Evolutionary conservation across 257 asterid species (phyloP).

Genomic region (Coffea eugenioides): DNA sequence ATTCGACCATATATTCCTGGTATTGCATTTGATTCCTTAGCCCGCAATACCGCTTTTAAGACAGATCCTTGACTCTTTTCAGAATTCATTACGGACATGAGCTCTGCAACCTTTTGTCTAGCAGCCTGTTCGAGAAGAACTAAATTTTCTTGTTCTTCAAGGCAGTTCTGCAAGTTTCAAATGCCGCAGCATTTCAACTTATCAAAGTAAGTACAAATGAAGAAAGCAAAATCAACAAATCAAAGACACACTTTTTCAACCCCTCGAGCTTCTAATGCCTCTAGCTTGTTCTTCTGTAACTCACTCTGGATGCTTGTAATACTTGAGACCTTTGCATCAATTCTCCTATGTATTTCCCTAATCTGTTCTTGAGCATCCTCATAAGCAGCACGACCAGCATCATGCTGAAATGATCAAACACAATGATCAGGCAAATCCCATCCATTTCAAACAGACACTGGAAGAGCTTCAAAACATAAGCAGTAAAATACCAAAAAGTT

Average conservation of each 20-base stretch:
- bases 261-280: conserved; percentile 61
- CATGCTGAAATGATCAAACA: conserved; percentile 53
- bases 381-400: conserved; percentile 74
- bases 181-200: conserved; percentile 3
- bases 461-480: not conserved
- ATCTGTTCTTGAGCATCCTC: conserved; percentile 82
- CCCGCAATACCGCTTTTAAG: conserved; percentile 78
- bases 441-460: not conserved
- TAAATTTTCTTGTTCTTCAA: conserved; percentile 65
- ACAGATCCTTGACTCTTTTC: conserved; percentile 92
- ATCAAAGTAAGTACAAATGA: conserved; percentile 7
- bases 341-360: conserved; percentile 46
- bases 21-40: conserved; percentile 67
- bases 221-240: conserved; percentile 5
- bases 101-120: conserved; percentile 83
- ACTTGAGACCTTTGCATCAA: conserved; percentile 52
- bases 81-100: conserved; percentile 70
- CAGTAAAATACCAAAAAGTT: not conserved
- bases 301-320: conserved; percentile 43
- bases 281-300: conserved; percentile 53
- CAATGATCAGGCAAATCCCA: not conserved
- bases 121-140: conserved; percentile 82
- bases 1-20: conserved; percentile 93
- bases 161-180: conserved; percentile 47
- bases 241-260: conserved; percentile 56